Conservation (phyloP, 371 early-diverging fungal species). For the Mucor mucedo region DNA sequence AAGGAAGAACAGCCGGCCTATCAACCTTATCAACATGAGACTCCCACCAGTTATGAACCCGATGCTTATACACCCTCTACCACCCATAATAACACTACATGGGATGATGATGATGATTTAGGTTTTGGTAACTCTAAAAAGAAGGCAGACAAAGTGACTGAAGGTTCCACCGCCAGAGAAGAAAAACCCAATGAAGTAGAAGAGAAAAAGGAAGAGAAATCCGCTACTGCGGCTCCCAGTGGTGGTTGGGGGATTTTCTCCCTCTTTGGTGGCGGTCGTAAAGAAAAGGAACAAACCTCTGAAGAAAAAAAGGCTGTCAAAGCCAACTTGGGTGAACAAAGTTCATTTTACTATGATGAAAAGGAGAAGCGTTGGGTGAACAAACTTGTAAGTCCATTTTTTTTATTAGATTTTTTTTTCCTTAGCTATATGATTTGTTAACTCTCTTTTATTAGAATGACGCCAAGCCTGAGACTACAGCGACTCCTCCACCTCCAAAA, state of each 20-base stretch:
- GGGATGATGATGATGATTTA: conserved; percentile 55
- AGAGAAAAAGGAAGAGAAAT: conserved; percentile 23
- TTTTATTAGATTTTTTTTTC: no score
- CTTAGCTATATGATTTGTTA: no score
- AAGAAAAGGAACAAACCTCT: conserved; percentile 37
- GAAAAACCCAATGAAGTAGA: conserved; percentile 25
- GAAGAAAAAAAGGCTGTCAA: conserved; percentile 56
- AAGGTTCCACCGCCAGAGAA: conserved; percentile 10
- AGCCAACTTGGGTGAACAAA: conserved; percentile 75
- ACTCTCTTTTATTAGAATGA: conserved; percentile 23
- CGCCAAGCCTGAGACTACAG: conserved; percentile 32
- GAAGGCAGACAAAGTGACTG: conserved; percentile 9
- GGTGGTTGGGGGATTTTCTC: conserved; percentile 60
- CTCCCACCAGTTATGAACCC: conserved; percentile 28
- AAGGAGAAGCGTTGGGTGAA: conserved; percentile 66
- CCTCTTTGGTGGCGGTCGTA: conserved; percentile 41
- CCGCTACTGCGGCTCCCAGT: not conserved
- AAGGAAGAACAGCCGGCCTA: conserved; percentile 6
- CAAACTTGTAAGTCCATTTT: conserved; percentile 50
- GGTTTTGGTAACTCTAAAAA: conserved; percentile 60
- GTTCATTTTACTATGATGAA: conserved; percentile 71
- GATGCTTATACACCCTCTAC: conserved; percentile 20
- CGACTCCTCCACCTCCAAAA: conserved; percentile 38
- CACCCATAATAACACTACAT: not conserved
- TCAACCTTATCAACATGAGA: conserved; percentile 12